Evolutionary conservation across 441 rosid species (phyloP).

Genomic region (Corymbia citriodora): DNA sequence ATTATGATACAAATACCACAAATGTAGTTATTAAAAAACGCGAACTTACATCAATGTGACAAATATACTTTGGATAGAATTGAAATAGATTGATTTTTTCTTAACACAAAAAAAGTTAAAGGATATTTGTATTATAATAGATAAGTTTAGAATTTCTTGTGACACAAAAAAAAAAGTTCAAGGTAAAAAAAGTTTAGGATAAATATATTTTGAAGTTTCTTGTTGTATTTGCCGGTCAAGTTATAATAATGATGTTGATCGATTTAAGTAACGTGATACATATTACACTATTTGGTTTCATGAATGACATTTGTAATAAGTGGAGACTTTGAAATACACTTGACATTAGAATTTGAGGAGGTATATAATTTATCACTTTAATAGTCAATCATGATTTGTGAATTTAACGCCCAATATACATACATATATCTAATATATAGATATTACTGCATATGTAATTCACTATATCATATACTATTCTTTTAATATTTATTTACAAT

Average conservation of each 20-base stretch:
- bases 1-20: too few relatives aligned
- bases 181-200: neutral
- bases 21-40: too few relatives aligned
- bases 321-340: neutral
- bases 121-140: neutral
- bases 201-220: too few relatives aligned
- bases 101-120: neutral
- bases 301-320: neutral
- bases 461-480: neutral
- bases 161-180: neutral
- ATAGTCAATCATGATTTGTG: neutral
- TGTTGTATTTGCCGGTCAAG: neutral
- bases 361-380: neutral
- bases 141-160: too few relatives aligned
- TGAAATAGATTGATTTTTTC: neutral
- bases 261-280: neutral
- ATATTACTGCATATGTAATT: neutral
- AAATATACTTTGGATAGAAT: too few relatives aligned
- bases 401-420: neutral
- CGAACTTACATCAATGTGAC: neutral
- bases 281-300: neutral
- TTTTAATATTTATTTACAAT: neutral
- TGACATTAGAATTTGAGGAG: neutral
- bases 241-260: neutral
- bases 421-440: neutral